Percentiles rank a stretch among this genome's conserved stretches.
These are phyloP conservation scores for Sporisorium iseilematis-ciliati DNA, from an alignment of 1,284 basidiomycete species.

Conservation along the genomic window DNA sequence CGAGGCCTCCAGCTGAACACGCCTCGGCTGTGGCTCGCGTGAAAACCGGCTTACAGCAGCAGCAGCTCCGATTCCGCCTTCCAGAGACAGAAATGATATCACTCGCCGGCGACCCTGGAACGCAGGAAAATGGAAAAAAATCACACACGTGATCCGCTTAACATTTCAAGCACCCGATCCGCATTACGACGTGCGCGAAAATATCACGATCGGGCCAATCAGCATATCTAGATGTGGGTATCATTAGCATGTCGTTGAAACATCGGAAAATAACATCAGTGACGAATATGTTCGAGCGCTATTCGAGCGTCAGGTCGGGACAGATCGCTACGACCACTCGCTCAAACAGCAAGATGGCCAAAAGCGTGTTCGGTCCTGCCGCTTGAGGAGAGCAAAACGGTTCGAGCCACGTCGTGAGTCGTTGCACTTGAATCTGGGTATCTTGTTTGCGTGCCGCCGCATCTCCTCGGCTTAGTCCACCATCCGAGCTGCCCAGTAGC, in stretches of 20 bases:
- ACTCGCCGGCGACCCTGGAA: neutral
- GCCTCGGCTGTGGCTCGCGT: conserved; percentile 37
- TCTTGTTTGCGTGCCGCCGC: conserved; percentile 6
- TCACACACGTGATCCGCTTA: neutral
- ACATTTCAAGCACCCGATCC: neutral
- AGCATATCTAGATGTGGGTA: conserved; percentile 2
- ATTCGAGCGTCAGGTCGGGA: conserved; percentile 34
- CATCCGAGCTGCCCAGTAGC: conserved; percentile 26
- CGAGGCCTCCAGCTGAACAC: neutral
- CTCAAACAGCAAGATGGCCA: conserved; percentile 50
- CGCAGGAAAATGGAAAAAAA: neutral
- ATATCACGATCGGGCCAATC: no score
- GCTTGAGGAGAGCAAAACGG: conserved; percentile 53
- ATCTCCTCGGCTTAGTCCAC: conserved; percentile 14
- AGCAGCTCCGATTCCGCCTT: conserved; percentile 1
- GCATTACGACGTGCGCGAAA: no score
- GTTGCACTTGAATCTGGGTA: conserved; percentile 25
- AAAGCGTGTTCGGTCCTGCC: conserved; percentile 46
- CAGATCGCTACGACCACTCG: conserved; percentile 38
- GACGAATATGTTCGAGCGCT: neutral
- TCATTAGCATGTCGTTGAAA: neutral
- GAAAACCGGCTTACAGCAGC: conserved; percentile 38
- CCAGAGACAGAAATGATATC: conserved; percentile 17
- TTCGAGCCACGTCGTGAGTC: conserved; percentile 37
- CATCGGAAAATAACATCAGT: neutral